phyloP scores from a whole-genome alignment of 768 basidiomycete genomes.

The Mrakia hoshinonis region DNA sequence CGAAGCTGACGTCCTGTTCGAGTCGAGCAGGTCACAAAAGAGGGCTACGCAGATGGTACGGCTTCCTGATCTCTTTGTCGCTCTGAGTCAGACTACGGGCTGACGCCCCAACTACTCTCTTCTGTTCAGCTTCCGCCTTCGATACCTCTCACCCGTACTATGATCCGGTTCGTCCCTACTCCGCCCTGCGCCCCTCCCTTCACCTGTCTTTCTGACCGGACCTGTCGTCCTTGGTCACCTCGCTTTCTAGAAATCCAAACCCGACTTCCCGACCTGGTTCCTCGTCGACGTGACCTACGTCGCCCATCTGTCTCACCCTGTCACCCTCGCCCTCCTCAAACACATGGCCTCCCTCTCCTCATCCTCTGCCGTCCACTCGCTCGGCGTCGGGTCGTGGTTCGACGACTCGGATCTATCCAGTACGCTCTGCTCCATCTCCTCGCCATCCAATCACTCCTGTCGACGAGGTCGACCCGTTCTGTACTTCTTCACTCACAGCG shows the following conservation, averaged over 20 bases:
- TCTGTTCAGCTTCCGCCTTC: slow-evolving; percentile 2
- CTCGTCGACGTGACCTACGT: background rate
- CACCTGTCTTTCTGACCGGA: too few relatives aligned
- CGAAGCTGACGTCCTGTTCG: too few relatives aligned
- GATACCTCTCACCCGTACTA: slow-evolving; percentile 12
- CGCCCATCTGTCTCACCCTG: background rate
- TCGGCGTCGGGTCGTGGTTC: background rate
- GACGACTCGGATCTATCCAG: background rate
- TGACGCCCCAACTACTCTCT: background rate
- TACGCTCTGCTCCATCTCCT: background rate
- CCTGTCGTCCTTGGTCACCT: too few relatives aligned
- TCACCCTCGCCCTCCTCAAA: slow-evolving; percentile 17
- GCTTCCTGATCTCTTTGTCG: background rate
- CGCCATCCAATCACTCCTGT: too few relatives aligned
- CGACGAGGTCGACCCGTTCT: too few relatives aligned
- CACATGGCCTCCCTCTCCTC: background rate
- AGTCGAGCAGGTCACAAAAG: background rate
- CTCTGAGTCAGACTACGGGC: background rate
- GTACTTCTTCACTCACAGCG: background rate
- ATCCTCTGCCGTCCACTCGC: background rate
- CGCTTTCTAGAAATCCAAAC: slow-evolving; percentile 12
- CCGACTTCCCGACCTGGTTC: slow-evolving; percentile 8
- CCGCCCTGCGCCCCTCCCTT: too few relatives aligned
- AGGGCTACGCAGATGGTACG: slow-evolving; percentile 1
- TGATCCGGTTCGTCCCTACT: background rate